phyloP scores from a whole-genome alignment of 1,139 yeast species.

The Suzukiozyma palmioleophila region DNA sequence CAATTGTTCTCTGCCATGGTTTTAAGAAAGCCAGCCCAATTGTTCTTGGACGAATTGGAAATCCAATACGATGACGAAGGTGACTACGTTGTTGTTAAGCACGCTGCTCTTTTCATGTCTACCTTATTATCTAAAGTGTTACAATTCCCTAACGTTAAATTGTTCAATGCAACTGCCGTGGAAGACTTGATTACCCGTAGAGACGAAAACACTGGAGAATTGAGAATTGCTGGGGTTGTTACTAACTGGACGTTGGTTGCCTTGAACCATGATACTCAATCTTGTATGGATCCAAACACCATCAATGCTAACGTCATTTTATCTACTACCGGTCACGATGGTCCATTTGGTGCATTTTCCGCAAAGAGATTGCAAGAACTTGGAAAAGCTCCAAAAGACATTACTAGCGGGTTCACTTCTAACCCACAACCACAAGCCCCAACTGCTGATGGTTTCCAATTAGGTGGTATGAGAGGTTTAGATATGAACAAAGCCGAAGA shows the following conservation, averaged over 20 bases:
- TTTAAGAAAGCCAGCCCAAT: conserved; percentile 71
- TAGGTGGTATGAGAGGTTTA: conserved; percentile 74
- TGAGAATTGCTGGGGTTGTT: conserved; percentile 74
- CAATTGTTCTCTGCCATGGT: conserved; percentile 78
- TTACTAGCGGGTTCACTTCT: conserved; percentile 10
- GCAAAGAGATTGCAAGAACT: conserved; percentile 46
- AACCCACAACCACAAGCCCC: conserved; percentile 4
- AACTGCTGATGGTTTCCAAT: conserved; percentile 39
- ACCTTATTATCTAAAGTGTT: conserved; percentile 68
- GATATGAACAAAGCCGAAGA: conserved; percentile 81
- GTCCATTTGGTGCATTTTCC: conserved; percentile 81
- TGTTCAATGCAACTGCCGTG: conserved; percentile 78
- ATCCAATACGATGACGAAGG: conserved; percentile 77
- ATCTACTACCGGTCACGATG: conserved; percentile 79
- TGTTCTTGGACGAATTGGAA: conserved; percentile 60
- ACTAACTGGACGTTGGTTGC: conserved; percentile 81
- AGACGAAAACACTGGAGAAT: conserved; percentile 49
- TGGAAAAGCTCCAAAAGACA: conserved; percentile 23
- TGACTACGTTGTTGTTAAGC: conserved; percentile 75
- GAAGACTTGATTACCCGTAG: conserved; percentile 76
- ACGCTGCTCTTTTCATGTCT: conserved; percentile 75
- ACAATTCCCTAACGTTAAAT: conserved; percentile 67
- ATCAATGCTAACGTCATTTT: conserved; percentile 68
- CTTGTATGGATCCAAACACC: conserved; percentile 84
- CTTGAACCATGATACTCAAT: conserved; percentile 71